Evolutionary conservation across 2,329 filamentous ascomycete species (phyloP).

Genomic region (Sphaerulina vaccinii): DNA sequence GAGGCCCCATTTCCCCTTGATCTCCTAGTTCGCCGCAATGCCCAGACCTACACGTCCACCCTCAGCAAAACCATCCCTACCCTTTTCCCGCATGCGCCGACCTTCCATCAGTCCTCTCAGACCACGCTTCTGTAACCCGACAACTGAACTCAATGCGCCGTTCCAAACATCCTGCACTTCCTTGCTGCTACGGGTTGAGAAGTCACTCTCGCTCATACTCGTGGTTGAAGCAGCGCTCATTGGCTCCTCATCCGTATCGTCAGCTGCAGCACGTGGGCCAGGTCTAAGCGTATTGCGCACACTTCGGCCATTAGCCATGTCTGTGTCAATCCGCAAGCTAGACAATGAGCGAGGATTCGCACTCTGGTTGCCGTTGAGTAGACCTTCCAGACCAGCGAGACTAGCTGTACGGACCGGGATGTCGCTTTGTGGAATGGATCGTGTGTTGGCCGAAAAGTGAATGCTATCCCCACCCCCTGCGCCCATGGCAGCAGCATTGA

Average conservation of each 20-base stretch:
- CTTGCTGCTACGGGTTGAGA: slow-evolving; percentile 41
- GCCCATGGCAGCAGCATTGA: slow-evolving; percentile 97
- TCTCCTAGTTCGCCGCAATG: slow-evolving; percentile 28
- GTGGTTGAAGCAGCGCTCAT: slow-evolving; percentile 37
- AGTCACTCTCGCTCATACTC: slow-evolving; percentile 37
- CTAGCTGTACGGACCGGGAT: slow-evolving; percentile 50
- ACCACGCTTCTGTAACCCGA: slow-evolving; percentile 91
- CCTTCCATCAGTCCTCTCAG: slow-evolving; percentile 93
- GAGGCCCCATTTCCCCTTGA: neutral
- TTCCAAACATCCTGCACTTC: slow-evolving; percentile 68
- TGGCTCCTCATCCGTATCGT: slow-evolving; percentile 39
- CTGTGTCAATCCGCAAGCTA: slow-evolving; percentile 53
- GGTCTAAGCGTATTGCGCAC: slow-evolving; percentile 39
- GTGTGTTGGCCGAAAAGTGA: slow-evolving; percentile 52
- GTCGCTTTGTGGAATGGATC: slow-evolving; percentile 41
- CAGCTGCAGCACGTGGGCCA: slow-evolving; percentile 32
- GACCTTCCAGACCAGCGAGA: slow-evolving; percentile 44
- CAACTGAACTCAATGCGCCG: slow-evolving; percentile 80
- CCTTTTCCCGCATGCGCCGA: slow-evolving; percentile 74
- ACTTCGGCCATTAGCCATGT: slow-evolving; percentile 43
- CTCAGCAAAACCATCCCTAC: slow-evolving; percentile 38
- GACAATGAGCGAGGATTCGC: slow-evolving; percentile 17
- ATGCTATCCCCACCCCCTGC: slow-evolving; percentile 87
- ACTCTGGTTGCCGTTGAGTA: slow-evolving; percentile 42
- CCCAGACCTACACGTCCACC: slow-evolving; percentile 38